Evolutionary conservation across 768 basidiomycete genomes (phyloP), one percentile per base, ranked within the genome.

Genomic region (Leccinellum rugosiceps): DNA sequence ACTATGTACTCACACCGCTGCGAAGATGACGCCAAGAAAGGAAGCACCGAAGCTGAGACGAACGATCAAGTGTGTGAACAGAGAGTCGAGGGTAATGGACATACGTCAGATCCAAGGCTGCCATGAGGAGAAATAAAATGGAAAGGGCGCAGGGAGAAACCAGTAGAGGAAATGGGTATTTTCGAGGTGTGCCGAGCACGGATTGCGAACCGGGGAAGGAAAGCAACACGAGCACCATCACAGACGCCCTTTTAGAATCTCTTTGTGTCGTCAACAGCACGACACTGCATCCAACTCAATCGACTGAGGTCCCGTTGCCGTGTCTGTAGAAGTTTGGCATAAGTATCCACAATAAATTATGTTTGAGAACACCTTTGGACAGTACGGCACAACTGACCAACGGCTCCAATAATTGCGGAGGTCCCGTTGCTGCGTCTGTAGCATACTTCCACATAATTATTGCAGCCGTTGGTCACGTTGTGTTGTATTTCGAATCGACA

Each of bases 1-100:
- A 74, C 81, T 68, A n/a, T n/a, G n/a, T n/a, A n/a, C n/a, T n/a
- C 57, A 83, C 84, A 65, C 61, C 15, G 76, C 78, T 13, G 83
- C 79, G 17, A 79, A 47, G 13, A 83, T 65, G 19, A 81, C 73
- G 4, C 83, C 84, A 28, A 83, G 68, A 46, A 80, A 76, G 31
- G 78, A 75, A 41, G 80, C 79, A 21, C 83, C 84, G 34, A 80
- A 60, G 25, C 81, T 84, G 21, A 13, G 46, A 21, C 51, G 19
- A 14, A 57, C n/a, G n/a, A 23, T 55, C 38, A 58, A 46, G 7
- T 6, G 4, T 31, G 30, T 45, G 23, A n/a, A 44, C 10, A 11
- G n/a, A 2, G 10, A 48, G 13, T 8, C 6, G 41, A 21, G 32
- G 6, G 6, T 23, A n/a, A 38, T 8, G 32, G 7, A 68, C 74